Evolutionary conservation across 768 basidiomycete genomes (phyloP), one percentile per base, ranked within the genome.

Genomic region (Dioszegia crocea): DNA sequence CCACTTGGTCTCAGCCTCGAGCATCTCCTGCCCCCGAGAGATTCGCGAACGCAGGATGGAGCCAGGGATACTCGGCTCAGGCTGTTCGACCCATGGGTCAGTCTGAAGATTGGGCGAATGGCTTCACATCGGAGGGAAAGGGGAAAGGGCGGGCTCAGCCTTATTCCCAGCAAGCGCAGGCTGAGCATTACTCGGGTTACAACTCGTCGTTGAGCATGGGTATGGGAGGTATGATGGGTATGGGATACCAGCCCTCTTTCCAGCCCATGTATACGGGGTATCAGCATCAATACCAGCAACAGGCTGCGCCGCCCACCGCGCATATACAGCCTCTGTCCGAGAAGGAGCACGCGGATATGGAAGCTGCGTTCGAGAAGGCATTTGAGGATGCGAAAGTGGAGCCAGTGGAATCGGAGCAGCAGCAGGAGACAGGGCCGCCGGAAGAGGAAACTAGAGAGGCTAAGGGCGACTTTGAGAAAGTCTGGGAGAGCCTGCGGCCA

Each of bases 81-180:
- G 17, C 31, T 19, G 30, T 5, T 24, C 31, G 8, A 45, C 11
- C 21, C 14, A 33, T n/a, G 1, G 33, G 21, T 3, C 43, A 27
- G 5, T 14, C 50, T 8, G 26, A 38, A 23, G 36, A 50, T 17
- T 63, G 63, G 63, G 64, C 65, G 16, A 39, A 30, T 21, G 59
- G 23, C 71, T 78, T 49, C 71, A 77, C 57, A 19, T 79, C 70
- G 4, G 84, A 85, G 66, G 88, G 85, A 14, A 97, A 94, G 73
- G 89, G 87, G 1, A 92, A 90, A 72, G 84, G 80, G 17, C 81
- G 83, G 23, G 68, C 76, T 24, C 67, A 70, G 48, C 76, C 76
- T 45, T 64, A 71, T 9, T 10, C n/a, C 11, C 55, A 27, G 3
- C 36, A 44, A 26, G 3, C 14, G 30, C 31, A 58, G n/a, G 44